phyloP scores from a whole-genome alignment of 208 protist species.

The Porcisia deanei region DNA sequence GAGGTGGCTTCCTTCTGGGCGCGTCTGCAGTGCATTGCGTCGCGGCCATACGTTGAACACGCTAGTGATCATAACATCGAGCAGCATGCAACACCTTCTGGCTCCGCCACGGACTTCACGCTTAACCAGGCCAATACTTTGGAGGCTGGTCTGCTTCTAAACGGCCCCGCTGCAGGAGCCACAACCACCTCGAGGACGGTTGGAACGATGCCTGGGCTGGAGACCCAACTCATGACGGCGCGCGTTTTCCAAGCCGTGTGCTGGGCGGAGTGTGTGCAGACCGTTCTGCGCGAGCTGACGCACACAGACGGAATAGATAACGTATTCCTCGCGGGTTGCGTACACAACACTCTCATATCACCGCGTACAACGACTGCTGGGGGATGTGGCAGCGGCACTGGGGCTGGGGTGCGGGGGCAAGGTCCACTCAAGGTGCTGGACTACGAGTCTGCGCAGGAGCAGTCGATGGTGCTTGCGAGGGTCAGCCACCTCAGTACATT shows the following conservation, averaged over 20 bases:
- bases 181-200: not conserved
- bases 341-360: constrained; percentile 29
- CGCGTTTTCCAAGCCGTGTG: constrained; percentile 29
- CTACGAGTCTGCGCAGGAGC: constrained; percentile 35
- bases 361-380: not conserved
- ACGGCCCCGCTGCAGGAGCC: not conserved
- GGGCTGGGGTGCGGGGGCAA: not conserved
- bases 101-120: not conserved
- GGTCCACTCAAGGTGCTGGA: constrained; percentile 35
- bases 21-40: constrained; percentile 17
- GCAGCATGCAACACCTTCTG: constrained; percentile 1
- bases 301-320: constrained; percentile 19
- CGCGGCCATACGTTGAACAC: not conserved
- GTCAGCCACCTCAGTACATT: constrained; percentile 17
- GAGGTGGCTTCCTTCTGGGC: constrained; percentile 30
- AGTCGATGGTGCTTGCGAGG: constrained; percentile 22
- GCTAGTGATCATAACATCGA: not conserved
- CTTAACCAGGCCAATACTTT: not conserved
- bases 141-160: constrained; percentile 9
- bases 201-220: not conserved
- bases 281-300: constrained; percentile 31
- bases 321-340: constrained; percentile 21
- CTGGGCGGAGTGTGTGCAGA: constrained; percentile 35
- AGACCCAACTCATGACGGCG: constrained; percentile 22
- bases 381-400: not conserved